Base-by-base conservation (phyloP, 2,329 filamentous ascomycete genomes). In the Aspergillus tanneri region DNA sequence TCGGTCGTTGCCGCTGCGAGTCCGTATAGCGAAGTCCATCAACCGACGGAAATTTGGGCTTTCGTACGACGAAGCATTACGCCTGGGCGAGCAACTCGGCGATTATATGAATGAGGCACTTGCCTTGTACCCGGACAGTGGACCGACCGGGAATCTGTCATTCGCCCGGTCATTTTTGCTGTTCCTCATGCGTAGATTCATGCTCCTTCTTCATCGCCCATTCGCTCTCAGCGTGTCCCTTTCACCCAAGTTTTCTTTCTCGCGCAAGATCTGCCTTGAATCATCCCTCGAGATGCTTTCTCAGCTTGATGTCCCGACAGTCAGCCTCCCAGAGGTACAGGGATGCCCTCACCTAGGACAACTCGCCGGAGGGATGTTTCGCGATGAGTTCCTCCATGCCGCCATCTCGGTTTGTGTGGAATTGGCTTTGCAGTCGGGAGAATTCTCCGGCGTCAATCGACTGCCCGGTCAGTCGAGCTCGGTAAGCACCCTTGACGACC, bases 151-250 rank as follows among this genome's bases (percentile, higher is more conserved):
- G n/a, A 55, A 50, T 12, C 48, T 59, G 34, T 53, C 57, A 14
- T 68, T 68, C 18, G 58, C 64, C 4, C 58, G 59, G 32, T 66
- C 63, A 2, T 58, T 82, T 4, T 63, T 80, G 21, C 74, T 81
- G 40, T 75, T 77, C 32, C 66, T 79, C 0, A 67, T 79, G 3
- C 76, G 77, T 4, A 77, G 81, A 11, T 83, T 81, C 56, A 56
- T 83, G 2, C 72, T 84, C 11, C 71, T 74, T 1, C 66, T 85
- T 0, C 81, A 85, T 52, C 73, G 72, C 6, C 68, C 67, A 1
- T 69, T 67, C 42, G 65, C 64, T 2, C 53, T 65, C n/a, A 68
- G 63, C 46, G 63, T 69, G 10, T 54, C 59, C 9, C 51, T 58
- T 3, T 55, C 67, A 4, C 66, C 66, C 0, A 61, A 65, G 46